These are phyloP conservation scores for Metschnikowia orientalis DNA, from an alignment of 805 yeast species.

Conservation along the genomic window DNA sequence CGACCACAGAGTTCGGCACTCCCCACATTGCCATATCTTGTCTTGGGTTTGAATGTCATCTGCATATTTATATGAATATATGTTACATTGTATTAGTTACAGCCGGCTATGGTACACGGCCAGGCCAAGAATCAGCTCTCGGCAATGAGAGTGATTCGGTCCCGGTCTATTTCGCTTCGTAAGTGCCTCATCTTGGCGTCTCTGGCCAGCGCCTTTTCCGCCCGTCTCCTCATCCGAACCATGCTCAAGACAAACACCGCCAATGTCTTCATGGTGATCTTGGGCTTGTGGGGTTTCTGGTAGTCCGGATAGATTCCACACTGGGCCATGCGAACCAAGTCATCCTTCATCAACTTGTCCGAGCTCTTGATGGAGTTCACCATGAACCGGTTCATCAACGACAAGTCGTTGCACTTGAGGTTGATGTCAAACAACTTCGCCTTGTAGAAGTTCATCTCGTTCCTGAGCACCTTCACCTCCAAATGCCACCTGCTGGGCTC, in stretches of 20 bases:
- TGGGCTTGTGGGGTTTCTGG: slow-evolving; percentile 15
- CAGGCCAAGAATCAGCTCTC: slow-evolving; percentile 4
- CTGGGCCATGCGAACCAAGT: slow-evolving; percentile 25
- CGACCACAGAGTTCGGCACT: too few relatives aligned
- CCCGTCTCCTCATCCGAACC: slow-evolving; percentile 31
- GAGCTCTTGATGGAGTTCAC: slow-evolving; percentile 28
- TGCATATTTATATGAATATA: too few relatives aligned
- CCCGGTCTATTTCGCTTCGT: slow-evolving; percentile 29
- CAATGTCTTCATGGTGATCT: slow-evolving; percentile 27
- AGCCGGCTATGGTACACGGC: too few relatives aligned
- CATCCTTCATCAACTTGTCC: slow-evolving; percentile 23
- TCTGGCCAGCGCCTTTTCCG: slow-evolving; percentile 26
- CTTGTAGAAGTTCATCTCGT: slow-evolving; percentile 43
- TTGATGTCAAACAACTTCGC: slow-evolving; percentile 45
- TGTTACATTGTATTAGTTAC: too few relatives aligned
- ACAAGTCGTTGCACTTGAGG: slow-evolving; percentile 30
- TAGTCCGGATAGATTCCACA: slow-evolving; percentile 35
- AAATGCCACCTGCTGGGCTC: not conserved
- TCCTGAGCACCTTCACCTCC: slow-evolving; percentile 23
- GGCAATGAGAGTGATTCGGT: slow-evolving; percentile 16
- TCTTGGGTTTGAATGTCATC: too few relatives aligned
- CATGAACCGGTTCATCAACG: slow-evolving; percentile 31
- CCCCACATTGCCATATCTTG: too few relatives aligned
- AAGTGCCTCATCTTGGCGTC: slow-evolving; percentile 24
- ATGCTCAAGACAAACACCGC: slow-evolving; percentile 37